These are phyloP conservation scores for Echinosophora koreensis DNA, from an alignment of 306 rosid species.

Conservation along the genomic window DNA sequence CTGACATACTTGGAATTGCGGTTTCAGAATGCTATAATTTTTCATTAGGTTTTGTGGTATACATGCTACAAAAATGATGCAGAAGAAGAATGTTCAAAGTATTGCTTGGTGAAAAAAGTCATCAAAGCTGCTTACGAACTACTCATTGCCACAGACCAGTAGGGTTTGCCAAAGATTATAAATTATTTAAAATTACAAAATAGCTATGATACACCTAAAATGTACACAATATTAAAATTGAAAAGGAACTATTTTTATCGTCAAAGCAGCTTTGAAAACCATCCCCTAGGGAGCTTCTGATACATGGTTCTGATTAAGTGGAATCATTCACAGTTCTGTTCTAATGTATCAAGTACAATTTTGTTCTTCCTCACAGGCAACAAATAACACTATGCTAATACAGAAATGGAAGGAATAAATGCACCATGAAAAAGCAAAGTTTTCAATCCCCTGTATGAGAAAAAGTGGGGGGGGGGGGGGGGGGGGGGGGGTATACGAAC, in stretches of 20 bases:
- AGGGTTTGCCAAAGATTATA: not conserved
- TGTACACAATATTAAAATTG: not conserved
- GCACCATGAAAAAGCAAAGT: not conserved
- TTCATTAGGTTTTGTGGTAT: not conserved
- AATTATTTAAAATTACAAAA: slow-evolving; percentile 6
- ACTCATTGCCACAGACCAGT: not conserved
- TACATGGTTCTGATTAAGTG: not conserved
- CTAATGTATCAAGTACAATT: slow-evolving; percentile 6
- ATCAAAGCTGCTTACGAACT: slow-evolving; percentile 5
- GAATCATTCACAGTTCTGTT: not conserved
- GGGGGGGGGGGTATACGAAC: too few relatives aligned
- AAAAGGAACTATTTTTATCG: not conserved
- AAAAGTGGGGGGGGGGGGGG: too few relatives aligned
- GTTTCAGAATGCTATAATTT: not conserved
- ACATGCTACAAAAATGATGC: not conserved
- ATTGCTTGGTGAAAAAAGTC: not conserved
- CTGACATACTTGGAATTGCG: slow-evolving; percentile 6
- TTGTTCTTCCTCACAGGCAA: slow-evolving; percentile 9
- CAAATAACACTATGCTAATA: not conserved
- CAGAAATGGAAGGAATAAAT: slow-evolving; percentile 1
- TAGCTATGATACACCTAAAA: not conserved
- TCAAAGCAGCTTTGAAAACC: not conserved
- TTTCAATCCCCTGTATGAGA: too few relatives aligned
- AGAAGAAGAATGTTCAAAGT: not conserved
- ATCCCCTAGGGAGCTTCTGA: slow-evolving; percentile 15